Conservation (phyloP, 2,329 filamentous ascomycete species). For the Cytospora piceicola region DNA sequence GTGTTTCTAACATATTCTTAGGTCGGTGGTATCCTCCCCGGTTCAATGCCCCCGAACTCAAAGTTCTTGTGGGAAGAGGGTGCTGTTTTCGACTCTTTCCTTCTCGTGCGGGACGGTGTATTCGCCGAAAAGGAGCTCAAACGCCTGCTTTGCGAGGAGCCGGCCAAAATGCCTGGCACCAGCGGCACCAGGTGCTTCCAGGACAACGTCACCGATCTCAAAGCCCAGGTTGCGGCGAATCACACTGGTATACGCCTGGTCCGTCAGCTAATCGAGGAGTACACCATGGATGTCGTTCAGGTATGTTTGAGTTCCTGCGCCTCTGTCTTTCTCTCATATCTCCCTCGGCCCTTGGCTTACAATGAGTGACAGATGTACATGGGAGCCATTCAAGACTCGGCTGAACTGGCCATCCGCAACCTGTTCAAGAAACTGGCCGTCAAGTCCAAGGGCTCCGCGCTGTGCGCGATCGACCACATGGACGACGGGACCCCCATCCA, state of each 20-base stretch:
- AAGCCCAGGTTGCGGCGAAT: slow-evolving; percentile 49
- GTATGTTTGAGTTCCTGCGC: neutral
- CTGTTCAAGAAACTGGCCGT: slow-evolving; percentile 41
- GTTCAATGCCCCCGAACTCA: slow-evolving; percentile 47
- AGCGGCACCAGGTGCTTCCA: slow-evolving; percentile 42
- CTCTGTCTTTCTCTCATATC: neutral
- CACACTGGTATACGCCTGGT: slow-evolving; percentile 44
- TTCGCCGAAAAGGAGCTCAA: slow-evolving; percentile 41
- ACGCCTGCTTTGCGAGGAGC: slow-evolving; percentile 12
- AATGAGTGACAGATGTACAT: slow-evolving; percentile 38
- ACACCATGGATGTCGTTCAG: slow-evolving; percentile 40
- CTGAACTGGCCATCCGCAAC: slow-evolving; percentile 42
- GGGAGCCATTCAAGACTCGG: slow-evolving; percentile 47
- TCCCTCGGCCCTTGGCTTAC: neutral
- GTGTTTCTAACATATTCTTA: neutral
- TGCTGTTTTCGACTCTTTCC: slow-evolving; percentile 43
- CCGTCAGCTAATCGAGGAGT: slow-evolving; percentile 41
- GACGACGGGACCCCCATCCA: slow-evolving; percentile 43
- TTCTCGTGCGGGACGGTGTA: slow-evolving; percentile 42
- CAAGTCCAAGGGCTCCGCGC: slow-evolving; percentile 46
- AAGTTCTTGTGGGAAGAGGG: slow-evolving; percentile 50
- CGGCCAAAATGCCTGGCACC: slow-evolving; percentile 37
- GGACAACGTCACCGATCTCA: slow-evolving; percentile 50
- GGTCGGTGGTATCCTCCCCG: slow-evolving; percentile 28
- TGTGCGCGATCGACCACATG: slow-evolving; percentile 39